These are phyloP conservation scores for Didymella pomorum DNA, from an alignment of 2,329 filamentous ascomycete species.

Conservation along the genomic window DNA sequence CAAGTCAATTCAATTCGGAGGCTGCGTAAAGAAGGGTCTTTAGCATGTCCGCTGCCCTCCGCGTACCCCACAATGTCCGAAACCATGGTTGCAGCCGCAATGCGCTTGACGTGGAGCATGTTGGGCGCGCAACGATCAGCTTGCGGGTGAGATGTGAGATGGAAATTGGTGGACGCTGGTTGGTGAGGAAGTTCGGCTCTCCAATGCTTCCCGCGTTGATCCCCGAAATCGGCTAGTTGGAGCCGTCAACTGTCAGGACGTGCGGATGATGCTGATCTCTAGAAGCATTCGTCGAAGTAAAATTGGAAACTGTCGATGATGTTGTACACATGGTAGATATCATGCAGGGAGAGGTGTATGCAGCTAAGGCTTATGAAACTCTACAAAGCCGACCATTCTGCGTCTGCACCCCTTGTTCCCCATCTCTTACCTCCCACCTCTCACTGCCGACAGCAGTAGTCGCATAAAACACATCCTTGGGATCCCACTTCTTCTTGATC, in stretches of 20 bases:
- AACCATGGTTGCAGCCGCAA: conserved; percentile 2
- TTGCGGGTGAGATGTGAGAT: conserved; percentile 10
- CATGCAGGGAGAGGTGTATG: neutral
- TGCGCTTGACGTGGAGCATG: conserved; percentile 10
- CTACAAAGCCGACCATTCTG: conserved; percentile 3
- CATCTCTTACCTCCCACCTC: conserved; percentile 18
- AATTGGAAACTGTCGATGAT: neutral
- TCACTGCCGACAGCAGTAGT: conserved; percentile 32
- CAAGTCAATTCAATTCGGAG: neutral
- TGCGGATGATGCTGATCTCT: neutral
- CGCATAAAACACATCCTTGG: conserved; percentile 33
- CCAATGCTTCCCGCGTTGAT: conserved; percentile 15
- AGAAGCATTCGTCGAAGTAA: neutral
- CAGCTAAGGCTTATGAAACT: neutral
- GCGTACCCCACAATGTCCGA: conserved; percentile 17
- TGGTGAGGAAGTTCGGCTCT: conserved; percentile 18
- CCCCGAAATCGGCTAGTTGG: conserved; percentile 14
- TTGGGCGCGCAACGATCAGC: conserved; percentile 1
- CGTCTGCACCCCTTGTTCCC: neutral
- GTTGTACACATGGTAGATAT: neutral
- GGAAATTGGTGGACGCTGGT: conserved; percentile 5
- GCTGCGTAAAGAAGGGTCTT: conserved; percentile 2
- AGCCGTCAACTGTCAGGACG: conserved; percentile 6
- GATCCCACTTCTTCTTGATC: conserved; percentile 35
- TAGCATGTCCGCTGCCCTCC: conserved; percentile 4